Evolutionary conservation across 2,329 filamentous ascomycete species (phyloP), one percentile per base, ranked within the genome.

Genomic region (Aspergillus sp.): DNA sequence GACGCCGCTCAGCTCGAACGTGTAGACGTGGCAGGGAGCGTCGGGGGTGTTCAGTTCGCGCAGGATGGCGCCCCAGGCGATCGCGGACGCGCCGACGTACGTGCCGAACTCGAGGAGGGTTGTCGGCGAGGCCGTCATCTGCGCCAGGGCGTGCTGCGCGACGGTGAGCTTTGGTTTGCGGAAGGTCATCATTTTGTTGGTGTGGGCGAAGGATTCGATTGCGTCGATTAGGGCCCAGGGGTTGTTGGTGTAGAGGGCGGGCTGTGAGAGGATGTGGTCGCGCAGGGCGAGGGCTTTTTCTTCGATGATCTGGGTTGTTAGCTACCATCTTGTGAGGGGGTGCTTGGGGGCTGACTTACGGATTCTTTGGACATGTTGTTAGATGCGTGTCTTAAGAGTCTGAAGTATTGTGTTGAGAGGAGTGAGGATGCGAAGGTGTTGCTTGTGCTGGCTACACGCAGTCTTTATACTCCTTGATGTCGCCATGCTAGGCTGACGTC

Each of bases 81-180:
- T 56, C 2, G 72, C 70, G 1, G 71, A 73, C 46, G 63, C 67
- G 25, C 72, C 71, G 7, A 73, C 61, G 40, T 70, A 74, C 13
- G 66, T 67, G 23, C 70, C 70, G 17, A 72, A 66, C 52, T 73
- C 71, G 25, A 75, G 57, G 14, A 74, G 51, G 1, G 62, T 58
- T 19, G 64, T 67, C 2, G 71, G 70, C n/a, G 60, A 49, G 3
- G 61, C 57, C 1, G 61, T 49, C 48, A 69, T 56, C 7, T 56
- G 50, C 1, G 48, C 23, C 1, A 72, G 55, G 7, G 57, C 58
- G 6, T 51, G 47, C 31, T 54, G 52, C 1, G 65, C 58, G 13
- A 66, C 50, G 2, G 56, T 51, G 14, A 66, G 59, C 54, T 73
- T 72, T 49, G 56, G 47, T 10, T 54, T 45, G 1, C 58, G 60